Evolutionary conservation across 2,329 filamentous ascomycete species (phyloP).

Genomic region (Exophiala dermatitidis): DNA sequence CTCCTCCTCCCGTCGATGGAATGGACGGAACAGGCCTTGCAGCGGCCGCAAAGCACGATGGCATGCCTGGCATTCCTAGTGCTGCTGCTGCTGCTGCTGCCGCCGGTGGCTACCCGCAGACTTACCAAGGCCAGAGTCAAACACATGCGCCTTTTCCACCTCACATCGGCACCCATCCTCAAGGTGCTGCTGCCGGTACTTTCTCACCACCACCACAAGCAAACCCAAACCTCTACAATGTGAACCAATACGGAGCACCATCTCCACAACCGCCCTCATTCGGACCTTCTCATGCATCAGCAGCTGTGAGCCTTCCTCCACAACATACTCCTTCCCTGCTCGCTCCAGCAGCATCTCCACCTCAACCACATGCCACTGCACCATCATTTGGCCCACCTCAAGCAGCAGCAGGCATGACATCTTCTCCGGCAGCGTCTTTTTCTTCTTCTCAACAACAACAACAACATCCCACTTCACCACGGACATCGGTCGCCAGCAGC

Average conservation of each 20-base stretch:
- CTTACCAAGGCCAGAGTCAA: too few species aligned
- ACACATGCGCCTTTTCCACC: too few species aligned
- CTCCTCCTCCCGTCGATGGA: slow-evolving; percentile 55
- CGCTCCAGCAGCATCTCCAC: slow-evolving; percentile 9
- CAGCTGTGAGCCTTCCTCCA: too few species aligned
- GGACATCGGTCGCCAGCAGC: slow-evolving; percentile 14
- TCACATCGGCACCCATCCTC: too few species aligned
- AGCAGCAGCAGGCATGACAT: not conserved
- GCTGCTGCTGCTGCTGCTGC: slow-evolving; percentile 1
- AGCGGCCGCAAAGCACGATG: slow-evolving; percentile 37
- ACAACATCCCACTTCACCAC: slow-evolving; percentile 7
- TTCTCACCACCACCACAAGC: too few species aligned
- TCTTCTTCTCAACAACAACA: slow-evolving; percentile 15
- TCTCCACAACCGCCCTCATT: too few species aligned
- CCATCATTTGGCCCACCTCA: slow-evolving; percentile 9
- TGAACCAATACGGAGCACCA: too few species aligned
- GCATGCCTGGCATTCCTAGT: slow-evolving; percentile 28
- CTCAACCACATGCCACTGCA: slow-evolving; percentile 9
- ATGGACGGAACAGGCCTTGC: slow-evolving; percentile 41
- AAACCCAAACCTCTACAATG: too few species aligned
- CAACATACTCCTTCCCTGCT: too few species aligned
- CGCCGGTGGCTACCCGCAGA: too few species aligned
- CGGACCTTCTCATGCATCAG: too few species aligned
- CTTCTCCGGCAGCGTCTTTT: slow-evolving; percentile 15
- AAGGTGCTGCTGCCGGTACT: too few species aligned